A percentile compares a stretch with the other conserved stretches of the same genome.
These are phyloP conservation scores for Boletus tomentosulus DNA, from an alignment of 768 basidiomycete species.

Conservation along the genomic window DNA sequence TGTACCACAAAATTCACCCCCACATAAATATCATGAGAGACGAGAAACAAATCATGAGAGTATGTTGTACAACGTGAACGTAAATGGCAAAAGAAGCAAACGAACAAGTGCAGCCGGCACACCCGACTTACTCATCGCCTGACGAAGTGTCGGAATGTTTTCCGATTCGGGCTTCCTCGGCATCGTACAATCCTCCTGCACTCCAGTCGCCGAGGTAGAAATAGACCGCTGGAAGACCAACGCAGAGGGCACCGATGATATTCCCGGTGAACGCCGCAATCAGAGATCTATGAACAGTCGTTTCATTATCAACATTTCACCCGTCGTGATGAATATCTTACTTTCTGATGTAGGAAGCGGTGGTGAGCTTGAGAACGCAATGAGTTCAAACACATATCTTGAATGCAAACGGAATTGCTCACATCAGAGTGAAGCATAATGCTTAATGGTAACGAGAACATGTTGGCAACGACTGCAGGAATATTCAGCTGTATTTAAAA, in stretches of 20 bases:
- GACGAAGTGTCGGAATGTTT: constrained; percentile 11
- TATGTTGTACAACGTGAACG: background rate
- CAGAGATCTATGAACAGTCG: constrained; percentile 42
- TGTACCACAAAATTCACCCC: background rate
- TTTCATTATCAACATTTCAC: background rate
- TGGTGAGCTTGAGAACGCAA: constrained; percentile 20
- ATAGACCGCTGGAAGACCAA: constrained; percentile 61
- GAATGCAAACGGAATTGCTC: constrained; percentile 23
- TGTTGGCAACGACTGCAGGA: constrained; percentile 60
- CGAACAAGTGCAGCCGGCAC: background rate
- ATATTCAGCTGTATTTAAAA: background rate
- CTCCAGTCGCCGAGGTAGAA: constrained; percentile 56
- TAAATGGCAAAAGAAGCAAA: background rate
- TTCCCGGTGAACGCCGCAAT: constrained; percentile 67
- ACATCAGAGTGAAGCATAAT: constrained; percentile 70
- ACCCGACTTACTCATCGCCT: background rate
- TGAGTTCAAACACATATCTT: background rate
- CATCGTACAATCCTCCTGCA: constrained; percentile 34
- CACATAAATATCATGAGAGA: background rate
- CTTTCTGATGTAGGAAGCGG: constrained; percentile 63
- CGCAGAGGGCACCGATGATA: constrained; percentile 58
- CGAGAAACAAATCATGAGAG: background rate
- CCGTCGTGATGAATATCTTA: constrained; percentile 27
- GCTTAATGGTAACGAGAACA: constrained; percentile 68
- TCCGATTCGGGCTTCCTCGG: constrained; percentile 35